Percentiles rank a stretch among this genome's conserved stretches.
Evolutionary conservation across 345 rosid genomes (phyloP).

Genomic region (Hirschfeldia incana): DNA sequence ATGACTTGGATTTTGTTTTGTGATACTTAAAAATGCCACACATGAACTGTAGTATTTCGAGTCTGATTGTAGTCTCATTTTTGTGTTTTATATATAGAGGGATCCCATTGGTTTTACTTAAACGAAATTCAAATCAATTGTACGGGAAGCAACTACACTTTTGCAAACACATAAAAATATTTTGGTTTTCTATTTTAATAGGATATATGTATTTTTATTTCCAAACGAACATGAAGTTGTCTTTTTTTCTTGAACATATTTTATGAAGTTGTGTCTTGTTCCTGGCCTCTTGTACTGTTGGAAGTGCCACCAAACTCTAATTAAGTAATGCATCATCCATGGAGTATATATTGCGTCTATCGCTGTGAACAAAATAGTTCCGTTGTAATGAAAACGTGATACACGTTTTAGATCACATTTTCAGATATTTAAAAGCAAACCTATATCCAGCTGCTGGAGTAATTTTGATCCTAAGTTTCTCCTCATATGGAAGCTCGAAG

Average conservation of each 20-base stretch:
- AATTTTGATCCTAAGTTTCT: conserved; percentile 65
- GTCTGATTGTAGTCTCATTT: not conserved
- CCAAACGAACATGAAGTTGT: not conserved
- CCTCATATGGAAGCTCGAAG: conserved; percentile 61
- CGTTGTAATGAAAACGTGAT: not conserved
- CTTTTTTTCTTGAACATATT: too few relatives aligned
- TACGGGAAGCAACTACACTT: not conserved
- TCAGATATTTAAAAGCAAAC: conserved; percentile 29
- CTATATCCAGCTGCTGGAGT: conserved; percentile 73
- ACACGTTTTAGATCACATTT: not conserved
- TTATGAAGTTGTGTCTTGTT: not conserved
- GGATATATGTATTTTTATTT: not conserved
- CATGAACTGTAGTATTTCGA: not conserved
- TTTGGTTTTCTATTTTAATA: not conserved
- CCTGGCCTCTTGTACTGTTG: not conserved
- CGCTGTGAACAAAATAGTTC: not conserved
- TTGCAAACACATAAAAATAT: not conserved
- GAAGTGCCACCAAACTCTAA: not conserved
- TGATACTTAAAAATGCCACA: conserved; percentile 1
- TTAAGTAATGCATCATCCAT: not conserved
- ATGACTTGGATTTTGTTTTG: conserved; percentile 21
- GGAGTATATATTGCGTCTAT: not conserved
- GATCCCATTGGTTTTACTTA: conserved; percentile 4
- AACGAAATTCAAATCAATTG: not conserved
- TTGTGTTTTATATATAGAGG: not conserved